A percentile compares a stretch with the other conserved stretches of the same genome.
Conservation (phyloP, 148 eudicot genomes). For the Rhododendron henanense region DNA sequence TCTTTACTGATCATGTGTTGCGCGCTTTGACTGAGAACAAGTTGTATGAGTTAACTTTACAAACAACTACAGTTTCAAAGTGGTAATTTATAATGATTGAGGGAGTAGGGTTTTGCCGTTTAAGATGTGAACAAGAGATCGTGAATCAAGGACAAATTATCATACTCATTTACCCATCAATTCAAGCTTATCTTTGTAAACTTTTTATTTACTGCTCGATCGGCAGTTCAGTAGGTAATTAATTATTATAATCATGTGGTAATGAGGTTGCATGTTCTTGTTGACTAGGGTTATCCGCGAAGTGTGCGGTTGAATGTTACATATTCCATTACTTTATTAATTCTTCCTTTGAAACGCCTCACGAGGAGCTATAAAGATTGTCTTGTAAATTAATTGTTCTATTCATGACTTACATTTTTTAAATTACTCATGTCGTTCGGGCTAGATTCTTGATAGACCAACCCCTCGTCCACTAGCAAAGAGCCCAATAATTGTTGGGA, state of each 20-base stretch:
- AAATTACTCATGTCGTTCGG: too few relatives aligned
- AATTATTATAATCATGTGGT: conserved; percentile 6
- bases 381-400: neutral
- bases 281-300: neutral
- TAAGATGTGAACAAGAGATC: conserved; percentile 8
- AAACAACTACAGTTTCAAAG: neutral
- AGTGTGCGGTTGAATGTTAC: conserved; percentile 10
- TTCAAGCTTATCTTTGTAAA: neutral
- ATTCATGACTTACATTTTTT: too few relatives aligned
- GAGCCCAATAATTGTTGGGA: too few relatives aligned
- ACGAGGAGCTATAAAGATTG: neutral
- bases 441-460: too few relatives aligned
- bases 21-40: neutral
- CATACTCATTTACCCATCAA: neutral
- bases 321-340: neutral
- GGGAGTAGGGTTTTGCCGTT: neutral
- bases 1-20: neutral
- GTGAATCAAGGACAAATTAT: conserved; percentile 7
- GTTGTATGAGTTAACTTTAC: neutral
- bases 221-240: too few relatives aligned
- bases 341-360: neutral
- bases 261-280: conserved; percentile 18
- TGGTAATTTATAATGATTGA: neutral
- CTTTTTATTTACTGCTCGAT: neutral
- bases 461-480: too few relatives aligned